These are phyloP conservation scores for Candida smagusa DNA, from an alignment of 1,139 yeast genomes.

Conservation along the genomic window DNA sequence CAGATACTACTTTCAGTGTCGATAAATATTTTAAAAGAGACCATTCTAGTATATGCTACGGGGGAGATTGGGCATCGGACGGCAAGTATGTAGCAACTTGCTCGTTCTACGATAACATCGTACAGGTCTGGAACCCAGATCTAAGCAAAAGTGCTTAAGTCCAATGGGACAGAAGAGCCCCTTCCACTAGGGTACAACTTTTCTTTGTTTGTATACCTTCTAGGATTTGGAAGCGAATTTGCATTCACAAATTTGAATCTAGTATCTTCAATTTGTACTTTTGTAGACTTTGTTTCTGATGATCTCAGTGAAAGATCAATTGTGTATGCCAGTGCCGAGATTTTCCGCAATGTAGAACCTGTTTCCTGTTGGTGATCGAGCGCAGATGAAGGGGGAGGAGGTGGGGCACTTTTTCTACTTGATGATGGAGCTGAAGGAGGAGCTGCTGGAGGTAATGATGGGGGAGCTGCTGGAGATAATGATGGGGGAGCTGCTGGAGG, in stretches of 20 bases:
- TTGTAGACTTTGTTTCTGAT: constrained; percentile 14
- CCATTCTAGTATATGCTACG: constrained; percentile 92
- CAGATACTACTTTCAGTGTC: constrained; percentile 36
- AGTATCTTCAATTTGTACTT: constrained; percentile 60
- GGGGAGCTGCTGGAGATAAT: constrained; percentile 10
- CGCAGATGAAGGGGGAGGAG: constrained; percentile 31
- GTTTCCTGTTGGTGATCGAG: constrained; percentile 45
- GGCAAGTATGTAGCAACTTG: constrained; percentile 64
- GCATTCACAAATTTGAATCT: constrained; percentile 72
- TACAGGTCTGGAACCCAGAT: constrained; percentile 64
- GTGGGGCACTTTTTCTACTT: constrained; percentile 22
- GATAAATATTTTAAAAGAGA: constrained; percentile 56
- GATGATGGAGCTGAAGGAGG: constrained; percentile 17
- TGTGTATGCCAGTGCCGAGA: constrained; percentile 58
- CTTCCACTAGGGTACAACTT: constrained; percentile 94
- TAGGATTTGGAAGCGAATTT: constrained; percentile 75
- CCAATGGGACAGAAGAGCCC: constrained; percentile 89
- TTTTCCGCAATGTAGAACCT: constrained; percentile 51
- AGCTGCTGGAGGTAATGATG: constrained; percentile 13
- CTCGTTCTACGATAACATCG: constrained; percentile 82
- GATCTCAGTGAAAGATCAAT: constrained; percentile 30
- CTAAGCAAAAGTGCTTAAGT: constrained; percentile 37
- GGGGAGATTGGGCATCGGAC: constrained; percentile 77
- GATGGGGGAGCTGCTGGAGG: constrained; percentile 9
- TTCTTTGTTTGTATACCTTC: constrained; percentile 59